Percentiles rank a stretch among this genome's conserved stretches.
phyloP scores from a whole-genome alignment of 2,329 filamentous ascomycete genomes.

The Aspergillus japonicus region DNA sequence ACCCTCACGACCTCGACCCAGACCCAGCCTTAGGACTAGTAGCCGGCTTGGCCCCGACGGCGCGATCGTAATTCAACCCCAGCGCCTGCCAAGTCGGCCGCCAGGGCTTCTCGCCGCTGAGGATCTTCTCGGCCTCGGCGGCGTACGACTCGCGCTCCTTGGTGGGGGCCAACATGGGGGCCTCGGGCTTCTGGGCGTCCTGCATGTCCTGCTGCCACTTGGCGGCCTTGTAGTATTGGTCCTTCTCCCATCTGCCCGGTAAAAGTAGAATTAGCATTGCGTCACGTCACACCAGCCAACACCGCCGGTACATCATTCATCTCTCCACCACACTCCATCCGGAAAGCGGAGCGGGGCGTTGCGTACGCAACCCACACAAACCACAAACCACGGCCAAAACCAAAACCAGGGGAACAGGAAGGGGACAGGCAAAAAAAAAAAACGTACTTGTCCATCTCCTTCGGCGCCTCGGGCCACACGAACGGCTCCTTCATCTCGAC shows the following conservation, averaged over 20 bases:
- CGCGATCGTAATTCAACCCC: conserved; percentile 39
- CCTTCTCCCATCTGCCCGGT: conserved; percentile 58
- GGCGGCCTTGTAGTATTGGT: conserved; percentile 56
- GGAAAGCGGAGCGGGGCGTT: too few relatives aligned
- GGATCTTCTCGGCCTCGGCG: conserved; percentile 62
- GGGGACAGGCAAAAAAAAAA: not conserved
- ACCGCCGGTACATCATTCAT: too few relatives aligned
- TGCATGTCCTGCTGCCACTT: conserved; percentile 47
- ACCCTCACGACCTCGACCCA: not conserved
- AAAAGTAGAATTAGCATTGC: too few relatives aligned
- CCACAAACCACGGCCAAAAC: not conserved
- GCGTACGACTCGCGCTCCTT: conserved; percentile 50
- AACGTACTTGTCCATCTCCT: conserved; percentile 58
- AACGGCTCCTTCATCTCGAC: conserved; percentile 86
- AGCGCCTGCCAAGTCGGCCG: conserved; percentile 49
- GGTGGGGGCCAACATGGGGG: conserved; percentile 34
- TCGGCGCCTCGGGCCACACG: conserved; percentile 74
- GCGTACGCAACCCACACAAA: not conserved
- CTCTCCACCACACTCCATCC: too few relatives aligned
- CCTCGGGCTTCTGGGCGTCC: conserved; percentile 35
- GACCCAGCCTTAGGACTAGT: too few relatives aligned
- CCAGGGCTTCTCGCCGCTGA: conserved; percentile 64
- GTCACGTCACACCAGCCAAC: not conserved
- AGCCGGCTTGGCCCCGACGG: conserved; percentile 13
- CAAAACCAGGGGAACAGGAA: not conserved